Base-by-base conservation (phyloP, 768 basidiomycete species). In the Collybia sordida region DNA sequence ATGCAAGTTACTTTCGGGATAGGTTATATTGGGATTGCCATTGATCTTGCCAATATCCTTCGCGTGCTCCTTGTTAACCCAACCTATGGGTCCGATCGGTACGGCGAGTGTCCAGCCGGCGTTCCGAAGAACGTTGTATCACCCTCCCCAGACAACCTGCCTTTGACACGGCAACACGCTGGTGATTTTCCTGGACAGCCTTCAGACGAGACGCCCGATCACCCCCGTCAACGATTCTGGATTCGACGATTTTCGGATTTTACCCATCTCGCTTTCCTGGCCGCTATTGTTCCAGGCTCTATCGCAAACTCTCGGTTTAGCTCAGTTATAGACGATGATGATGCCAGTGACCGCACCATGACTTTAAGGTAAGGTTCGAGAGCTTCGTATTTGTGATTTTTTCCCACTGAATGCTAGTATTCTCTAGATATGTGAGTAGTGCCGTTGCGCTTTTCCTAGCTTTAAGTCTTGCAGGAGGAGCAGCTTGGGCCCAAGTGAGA, bases 201-300 rank as follows among this genome's bases (percentile, higher is more conserved):
- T 19, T 19, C 24, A n/a, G 28, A 45, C 6, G n/a, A 14, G 22
- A 31, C 31, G 14, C 28, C 14, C 2, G 68, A 68, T 36, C 58
- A 66, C 23, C 65, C 66, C 8, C 55, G 56, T 5, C 54, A 56
- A 27, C 61, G 69, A 9, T 59, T 54, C 34, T 59, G 62, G 57
- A 64, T 64, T 54, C 68, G 70, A 38, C 62, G 65, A 21, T 61
- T 64, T 45, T 52, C 54, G 22, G 60, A 61, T 40, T 51, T 45
- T 6, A 55, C 61, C 8, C 28, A 28, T 4, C 18, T 66, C 2
- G 28, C 55, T 6, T 65, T 62, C 44, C 23, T 66, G 17, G 54
- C 46, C 5, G 61, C 61, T 9, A 49, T 60, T 34, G 49, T 59
- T 19, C 51, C 57, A 6, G 67, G 61, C 17, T 57, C 64, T 36